phyloP scores from a whole-genome alignment of 176 grass and related monocot species.

The Lolium multiflorum region DNA sequence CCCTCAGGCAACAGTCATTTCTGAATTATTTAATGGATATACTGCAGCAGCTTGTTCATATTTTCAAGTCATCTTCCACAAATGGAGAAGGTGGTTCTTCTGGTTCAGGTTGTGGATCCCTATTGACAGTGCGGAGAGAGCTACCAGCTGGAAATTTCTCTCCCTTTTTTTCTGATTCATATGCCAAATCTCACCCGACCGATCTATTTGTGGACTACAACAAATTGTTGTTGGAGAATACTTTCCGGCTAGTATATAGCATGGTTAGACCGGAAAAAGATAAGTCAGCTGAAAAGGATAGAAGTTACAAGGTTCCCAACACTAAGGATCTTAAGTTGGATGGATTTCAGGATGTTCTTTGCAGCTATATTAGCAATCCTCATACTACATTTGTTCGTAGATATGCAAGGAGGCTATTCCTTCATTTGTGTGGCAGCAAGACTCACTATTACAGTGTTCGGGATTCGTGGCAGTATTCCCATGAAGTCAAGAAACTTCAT shows the following conservation, averaged over 20 bases:
- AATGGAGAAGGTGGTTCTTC: conserved; percentile 66
- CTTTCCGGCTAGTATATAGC: conserved; percentile 94
- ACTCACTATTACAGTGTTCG: conserved; percentile 92
- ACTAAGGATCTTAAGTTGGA: conserved; percentile 93
- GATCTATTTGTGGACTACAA: conserved; percentile 94
- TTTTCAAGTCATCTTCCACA: conserved; percentile 79
- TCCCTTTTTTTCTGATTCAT: conserved; percentile 97
- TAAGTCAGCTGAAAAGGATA: conserved; percentile 87
- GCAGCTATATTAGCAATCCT: conserved; percentile 97
- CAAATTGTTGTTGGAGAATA: conserved; percentile 92
- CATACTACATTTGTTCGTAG: conserved; percentile 93
- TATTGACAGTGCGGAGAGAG: conserved; percentile 86
- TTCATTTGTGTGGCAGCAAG: conserved; percentile 97
- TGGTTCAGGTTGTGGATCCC: conserved; percentile 87
- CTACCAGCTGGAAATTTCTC: conserved; percentile 95
- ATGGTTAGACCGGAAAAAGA: conserved; percentile 98
- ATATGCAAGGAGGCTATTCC: conserved; percentile 96
- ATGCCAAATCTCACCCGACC: conserved; percentile 90
- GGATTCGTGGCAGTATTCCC: conserved; percentile 90
- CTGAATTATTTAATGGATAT: conserved; percentile 98
- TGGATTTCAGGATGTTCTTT: conserved; percentile 95
- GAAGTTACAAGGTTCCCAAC: conserved; percentile 65
- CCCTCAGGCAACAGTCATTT: conserved; percentile 85
- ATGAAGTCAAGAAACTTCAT: conserved; percentile 85
- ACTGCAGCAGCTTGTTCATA: conserved; percentile 87